A percentile compares a stretch with the other conserved stretches of the same genome.
Conservation (phyloP, 1,284 basidiomycete genomes). For the Apiotrichum domesticum region DNA sequence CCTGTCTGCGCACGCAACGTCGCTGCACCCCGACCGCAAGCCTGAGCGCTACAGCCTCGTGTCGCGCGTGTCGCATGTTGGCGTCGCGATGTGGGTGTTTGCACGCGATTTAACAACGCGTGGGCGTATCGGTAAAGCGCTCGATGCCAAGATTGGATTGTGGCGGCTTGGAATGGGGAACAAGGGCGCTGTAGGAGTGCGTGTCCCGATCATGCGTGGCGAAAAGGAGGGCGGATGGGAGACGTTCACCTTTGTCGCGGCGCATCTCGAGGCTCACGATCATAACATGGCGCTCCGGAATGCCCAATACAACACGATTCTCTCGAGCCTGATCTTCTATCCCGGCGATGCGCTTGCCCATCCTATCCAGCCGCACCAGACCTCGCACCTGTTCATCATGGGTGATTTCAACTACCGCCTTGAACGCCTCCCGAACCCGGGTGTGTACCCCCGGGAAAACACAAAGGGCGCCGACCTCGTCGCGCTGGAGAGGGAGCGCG, state of each 20-base stretch:
- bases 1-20: slow-evolving; percentile 40
- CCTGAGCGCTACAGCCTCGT: slow-evolving; percentile 36
- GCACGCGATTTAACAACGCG: slow-evolving; percentile 34
- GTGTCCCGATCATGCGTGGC: slow-evolving; percentile 61
- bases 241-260: slow-evolving; percentile 84
- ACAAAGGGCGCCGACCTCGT: slow-evolving; percentile 29
- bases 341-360: slow-evolving; percentile 51
- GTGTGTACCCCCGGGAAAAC: slow-evolving; percentile 22
- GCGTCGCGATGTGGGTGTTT: slow-evolving; percentile 45
- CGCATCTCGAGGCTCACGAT: slow-evolving; percentile 82
- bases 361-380: slow-evolving; percentile 62
- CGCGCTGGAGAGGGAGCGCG: slow-evolving; percentile 56
- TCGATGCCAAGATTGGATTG: slow-evolving; percentile 30
- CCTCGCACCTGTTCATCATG: slow-evolving; percentile 77
- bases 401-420: slow-evolving; percentile 90
- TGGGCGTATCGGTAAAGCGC: slow-evolving; percentile 30
- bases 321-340: slow-evolving; percentile 72
- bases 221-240: slow-evolving; percentile 59
- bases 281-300: slow-evolving; percentile 66
- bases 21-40: slow-evolving; percentile 22
- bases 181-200: slow-evolving; percentile 86
- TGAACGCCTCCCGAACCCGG: slow-evolving; percentile 52
- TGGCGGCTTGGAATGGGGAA: slow-evolving; percentile 70
- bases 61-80: slow-evolving; percentile 35
- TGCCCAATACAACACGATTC: slow-evolving; percentile 71